Percentiles rank a stretch among this genome's conserved stretches.
Conservation (phyloP, 2,329 filamentous ascomycete genomes). For the Calonectria crousiana region DNA sequence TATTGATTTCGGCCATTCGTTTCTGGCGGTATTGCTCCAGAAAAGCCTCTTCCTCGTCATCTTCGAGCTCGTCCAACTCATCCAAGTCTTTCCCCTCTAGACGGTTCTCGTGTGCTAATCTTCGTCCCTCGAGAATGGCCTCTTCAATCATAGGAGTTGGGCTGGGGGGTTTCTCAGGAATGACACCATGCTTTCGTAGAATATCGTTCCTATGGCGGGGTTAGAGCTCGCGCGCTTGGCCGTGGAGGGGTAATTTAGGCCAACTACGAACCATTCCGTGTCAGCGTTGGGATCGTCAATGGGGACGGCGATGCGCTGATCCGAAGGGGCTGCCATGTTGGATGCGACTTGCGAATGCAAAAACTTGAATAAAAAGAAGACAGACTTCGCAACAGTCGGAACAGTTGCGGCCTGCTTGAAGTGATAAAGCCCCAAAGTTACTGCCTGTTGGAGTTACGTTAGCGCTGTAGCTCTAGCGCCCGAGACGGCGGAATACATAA, state of each 20-base stretch:
- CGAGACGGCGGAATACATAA: slow-evolving; percentile 35
- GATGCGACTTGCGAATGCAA: neutral
- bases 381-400: slow-evolving; percentile 13
- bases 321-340: slow-evolving; percentile 71
- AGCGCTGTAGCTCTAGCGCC: neutral
- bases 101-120: slow-evolving; percentile 89
- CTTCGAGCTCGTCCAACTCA: slow-evolving; percentile 92
- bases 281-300: slow-evolving; percentile 97
- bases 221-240: slow-evolving; percentile 38
- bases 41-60: slow-evolving; percentile 94
- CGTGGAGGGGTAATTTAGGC: slow-evolving; percentile 43
- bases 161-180: slow-evolving; percentile 97
- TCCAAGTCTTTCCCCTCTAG: slow-evolving; percentile 95
- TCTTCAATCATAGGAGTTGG: slow-evolving; percentile 97
- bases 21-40: slow-evolving; percentile 89
- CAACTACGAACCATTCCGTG: slow-evolving; percentile 85
- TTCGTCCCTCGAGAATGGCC: slow-evolving; percentile 85
- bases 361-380: neutral
- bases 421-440: slow-evolving; percentile 25
- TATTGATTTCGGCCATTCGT: slow-evolving; percentile 84
- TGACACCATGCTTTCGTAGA: slow-evolving; percentile 93
- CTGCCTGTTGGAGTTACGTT: slow-evolving; percentile 33
- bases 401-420: slow-evolving; percentile 12
- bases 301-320: slow-evolving; percentile 80
- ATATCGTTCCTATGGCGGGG: slow-evolving; percentile 87